Conservation (phyloP, 257 asterid species). For the Avicennia marina region DNA sequence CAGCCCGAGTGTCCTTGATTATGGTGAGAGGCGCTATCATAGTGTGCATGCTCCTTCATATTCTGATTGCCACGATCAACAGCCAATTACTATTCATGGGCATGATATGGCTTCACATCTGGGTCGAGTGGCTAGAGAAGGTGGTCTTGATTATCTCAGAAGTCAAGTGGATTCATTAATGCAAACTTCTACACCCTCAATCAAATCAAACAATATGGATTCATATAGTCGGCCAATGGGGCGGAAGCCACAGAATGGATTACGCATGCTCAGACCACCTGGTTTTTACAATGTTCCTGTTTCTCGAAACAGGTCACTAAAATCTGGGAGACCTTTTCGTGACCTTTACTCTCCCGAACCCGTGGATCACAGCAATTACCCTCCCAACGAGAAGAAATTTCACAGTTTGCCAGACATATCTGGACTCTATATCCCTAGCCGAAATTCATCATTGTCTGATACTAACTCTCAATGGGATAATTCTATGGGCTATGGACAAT, state of each 20-base stretch:
- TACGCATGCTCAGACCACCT: slow-evolving; percentile 64
- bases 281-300: slow-evolving; percentile 80
- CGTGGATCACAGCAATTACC: slow-evolving; percentile 30
- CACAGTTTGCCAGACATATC: slow-evolving; percentile 89
- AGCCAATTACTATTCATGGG: slow-evolving; percentile 89
- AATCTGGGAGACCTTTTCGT: slow-evolving; percentile 41
- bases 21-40: slow-evolving; percentile 75
- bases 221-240: slow-evolving; percentile 38
- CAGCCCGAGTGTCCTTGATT: slow-evolving; percentile 36
- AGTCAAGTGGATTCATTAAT: slow-evolving; percentile 20
- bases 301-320: slow-evolving; percentile 69
- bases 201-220: slow-evolving; percentile 36
- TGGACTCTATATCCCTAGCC: slow-evolving; percentile 57
- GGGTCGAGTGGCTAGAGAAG: slow-evolving; percentile 26
- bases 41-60: slow-evolving; percentile 76
- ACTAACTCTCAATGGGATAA: slow-evolving; percentile 42
- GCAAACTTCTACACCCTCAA: slow-evolving; percentile 34
- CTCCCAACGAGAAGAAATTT: slow-evolving; percentile 61
- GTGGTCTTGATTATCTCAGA: slow-evolving; percentile 20
- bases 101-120: slow-evolving; percentile 54
- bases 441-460: slow-evolving; percentile 35
- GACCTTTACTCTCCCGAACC: slow-evolving; percentile 49
- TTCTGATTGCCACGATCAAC: slow-evolving; percentile 60
- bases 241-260: slow-evolving; percentile 58
- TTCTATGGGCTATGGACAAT: slow-evolving; percentile 38